Base-by-base conservation (phyloP, 805 yeast genomes). In the Candida ipomoeae region DNA sequence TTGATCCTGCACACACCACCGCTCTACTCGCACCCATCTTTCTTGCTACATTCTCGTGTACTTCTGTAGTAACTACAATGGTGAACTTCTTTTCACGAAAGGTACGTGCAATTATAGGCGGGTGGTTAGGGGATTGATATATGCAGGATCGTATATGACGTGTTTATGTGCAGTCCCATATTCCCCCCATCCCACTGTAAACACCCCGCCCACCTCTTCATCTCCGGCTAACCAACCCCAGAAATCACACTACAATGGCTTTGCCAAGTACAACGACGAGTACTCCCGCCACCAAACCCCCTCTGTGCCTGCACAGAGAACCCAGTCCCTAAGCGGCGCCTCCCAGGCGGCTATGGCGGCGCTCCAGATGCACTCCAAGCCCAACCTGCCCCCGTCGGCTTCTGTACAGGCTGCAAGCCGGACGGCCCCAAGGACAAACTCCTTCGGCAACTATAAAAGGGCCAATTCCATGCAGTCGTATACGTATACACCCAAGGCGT, bases 261-360 rank as follows among this genome's bases (percentile, higher is more conserved):
- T 71, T 51, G 58, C 63, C 48, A 67, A 60, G 51, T 70, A 70
- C 53, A 54, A 60, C 15, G 65, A 63, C 13, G 70, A 67, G 48
- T 47, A 63, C 42, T 55, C 61, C 43, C 48, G 60, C 6, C 61
- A 60, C 40, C 54, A 45, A 23, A 11, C 49, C 36, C 32, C 44
- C 40, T 21, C 44, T 44, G 54, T 40, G 54, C 61, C 20, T 57
- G 63, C 51, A 1, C 49, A 48, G 38, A 44, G 70, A 33, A 53
- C 59, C 11, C 63, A 60, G 38, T 65, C 70, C 29, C 57, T 66
- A 20, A 54, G 61, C 21, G 62, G 62, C 46, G 77, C 77, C 21
- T 75, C 75, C 17, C 67, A 61, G 51, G 77, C 77, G 6, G 78
- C 77, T 0, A 52, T 62, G 44, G 76, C 75, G 1, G 77, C 77